Evolutionary conservation across 148 eudicot species (phyloP).

Genomic region (Chenopodium quinoa): DNA sequence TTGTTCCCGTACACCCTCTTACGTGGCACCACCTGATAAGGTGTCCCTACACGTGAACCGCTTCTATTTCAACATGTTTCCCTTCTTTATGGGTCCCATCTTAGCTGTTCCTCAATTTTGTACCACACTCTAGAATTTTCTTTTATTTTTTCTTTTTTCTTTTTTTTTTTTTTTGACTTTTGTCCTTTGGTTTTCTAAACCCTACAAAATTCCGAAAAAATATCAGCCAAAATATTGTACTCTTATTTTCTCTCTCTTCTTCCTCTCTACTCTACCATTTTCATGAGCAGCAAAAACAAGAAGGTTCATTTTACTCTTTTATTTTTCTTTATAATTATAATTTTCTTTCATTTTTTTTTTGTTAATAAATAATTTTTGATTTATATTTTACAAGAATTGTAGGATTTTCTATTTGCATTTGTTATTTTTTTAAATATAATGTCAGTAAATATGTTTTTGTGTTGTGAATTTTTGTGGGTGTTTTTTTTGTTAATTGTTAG

Average conservation of each 20-base stretch:
- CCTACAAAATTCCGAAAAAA: constrained; percentile 1
- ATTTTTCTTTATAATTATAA: neutral
- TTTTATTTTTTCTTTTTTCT: neutral
- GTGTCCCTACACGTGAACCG: neutral
- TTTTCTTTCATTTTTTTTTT: neutral
- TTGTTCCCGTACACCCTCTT: constrained; percentile 10
- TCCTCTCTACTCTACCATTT: neutral
- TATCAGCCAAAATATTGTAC: neutral
- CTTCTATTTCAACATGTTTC: neutral
- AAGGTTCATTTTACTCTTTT: neutral
- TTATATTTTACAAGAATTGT: neutral
- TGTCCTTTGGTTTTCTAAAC: constrained; percentile 12
- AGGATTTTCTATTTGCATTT: neutral
- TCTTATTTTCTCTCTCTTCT: neutral
- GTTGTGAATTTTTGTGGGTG: neutral
- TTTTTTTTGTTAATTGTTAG: neutral
- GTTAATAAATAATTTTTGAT: no score
- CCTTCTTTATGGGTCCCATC: neutral
- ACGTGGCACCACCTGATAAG: neutral
- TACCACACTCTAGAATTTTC: neutral
- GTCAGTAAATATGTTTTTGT: neutral
- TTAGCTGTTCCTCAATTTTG: constrained; percentile 6
- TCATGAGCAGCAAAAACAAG: neutral
- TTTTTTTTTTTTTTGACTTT: neutral
- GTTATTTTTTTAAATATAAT: neutral